Percentiles rank a stretch among this genome's conserved stretches.
Evolutionary conservation across 345 rosid genomes (phyloP).

Genomic region (Citrus trifoliata): DNA sequence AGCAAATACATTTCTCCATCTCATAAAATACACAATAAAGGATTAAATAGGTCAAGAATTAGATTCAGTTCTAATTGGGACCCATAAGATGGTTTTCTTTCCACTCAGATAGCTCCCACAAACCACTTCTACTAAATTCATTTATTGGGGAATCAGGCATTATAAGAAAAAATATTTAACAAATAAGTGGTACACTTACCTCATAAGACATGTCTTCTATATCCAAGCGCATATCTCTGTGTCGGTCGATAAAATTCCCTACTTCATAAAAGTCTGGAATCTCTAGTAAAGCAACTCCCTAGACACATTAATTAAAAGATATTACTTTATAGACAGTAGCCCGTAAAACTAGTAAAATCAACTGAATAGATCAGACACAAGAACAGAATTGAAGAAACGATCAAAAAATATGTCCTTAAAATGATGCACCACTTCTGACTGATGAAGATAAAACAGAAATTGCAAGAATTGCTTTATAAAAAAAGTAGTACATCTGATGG

Average conservation of each 20-base stretch:
- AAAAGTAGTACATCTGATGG: constrained; percentile 51
- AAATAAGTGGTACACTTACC: constrained; percentile 28
- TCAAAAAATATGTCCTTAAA: neutral
- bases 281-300: constrained; percentile 73
- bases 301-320: constrained; percentile 13
- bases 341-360: neutral
- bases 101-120: neutral
- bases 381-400: neutral
- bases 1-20: neutral
- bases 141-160: neutral
- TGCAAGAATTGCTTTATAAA: neutral
- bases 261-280: constrained; percentile 47
- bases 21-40: neutral
- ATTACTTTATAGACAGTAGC: constrained; percentile 1
- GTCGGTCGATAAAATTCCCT: constrained; percentile 55
- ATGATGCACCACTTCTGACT: neutral
- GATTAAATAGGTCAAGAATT: neutral
- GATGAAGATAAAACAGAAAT: constrained; percentile 6
- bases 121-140: neutral
- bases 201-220: constrained; percentile 92
- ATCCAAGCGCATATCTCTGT: constrained; percentile 92
- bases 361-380: neutral
- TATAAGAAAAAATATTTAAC: neutral
- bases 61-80: neutral
- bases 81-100: neutral